Base-by-base conservation (phyloP, 257 asterid genomes). In the Leptodermis oblonga region DNA sequence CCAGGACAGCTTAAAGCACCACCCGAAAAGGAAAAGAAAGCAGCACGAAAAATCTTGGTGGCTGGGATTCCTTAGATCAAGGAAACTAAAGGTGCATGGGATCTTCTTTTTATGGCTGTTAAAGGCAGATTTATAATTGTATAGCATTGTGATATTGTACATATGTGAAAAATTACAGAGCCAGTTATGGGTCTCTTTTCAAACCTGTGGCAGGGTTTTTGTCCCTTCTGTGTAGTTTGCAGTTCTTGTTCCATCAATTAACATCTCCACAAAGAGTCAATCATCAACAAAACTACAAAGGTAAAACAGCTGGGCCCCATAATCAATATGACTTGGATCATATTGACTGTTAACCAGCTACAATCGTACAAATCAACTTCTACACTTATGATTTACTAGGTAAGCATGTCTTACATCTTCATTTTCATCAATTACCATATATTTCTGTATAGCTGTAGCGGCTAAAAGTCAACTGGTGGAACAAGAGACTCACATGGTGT, bases 81-180 rank as follows among this genome's bases (percentile, higher is more conserved):
- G 62, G 62, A 54, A 58, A 58, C 42, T 28, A 30, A 31, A 58
- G 41, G 64, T 28, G 6, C 11, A 20, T 58, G 18, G 37, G 26
- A 26, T 56, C n/a, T 56, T n/a, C 60, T 53, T 53, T 53, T 53
- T 1, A 53, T 23, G 33, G 60, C 60, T 53, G 60, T 53, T 53
- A 23, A 31, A 53, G 22, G 33, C 25, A 53, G 25, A 53, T 4
- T 8, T 53, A n/a, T 51, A n/a, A n/a, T n/a, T n/a, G n/a, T n/a
- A n/a, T n/a, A n/a, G n/a, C n/a, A n/a, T n/a, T n/a, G 9, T 53
- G 17, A 53, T n/a, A 53, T 53, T 53, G 33, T 53, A 22, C 30
- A 23, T 3, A 53, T 22, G 15, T 53, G 31, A 28, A 5, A n/a
- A 17, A 18, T 0, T 17, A 51, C 56, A 51, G n/a, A 52, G 2